These are phyloP conservation scores for Chlamydomonas eustigma DNA, from an alignment of 139 green algal genomes.

Conservation along the genomic window DNA sequence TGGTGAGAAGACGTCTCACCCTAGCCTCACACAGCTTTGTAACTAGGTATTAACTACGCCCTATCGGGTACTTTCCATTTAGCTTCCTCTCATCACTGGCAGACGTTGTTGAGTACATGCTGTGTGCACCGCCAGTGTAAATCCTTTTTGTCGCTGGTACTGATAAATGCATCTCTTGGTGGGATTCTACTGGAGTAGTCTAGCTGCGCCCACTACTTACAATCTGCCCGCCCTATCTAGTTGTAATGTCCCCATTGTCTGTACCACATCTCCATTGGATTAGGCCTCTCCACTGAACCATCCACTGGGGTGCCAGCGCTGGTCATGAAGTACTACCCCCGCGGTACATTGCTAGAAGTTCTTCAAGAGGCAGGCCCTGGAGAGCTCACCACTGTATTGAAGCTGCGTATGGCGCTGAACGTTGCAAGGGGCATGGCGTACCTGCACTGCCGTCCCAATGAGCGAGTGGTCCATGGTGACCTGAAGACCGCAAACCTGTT, in stretches of 20 bases:
- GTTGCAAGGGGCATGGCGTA: constrained; percentile 80
- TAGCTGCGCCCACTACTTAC: background rate
- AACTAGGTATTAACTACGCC: background rate
- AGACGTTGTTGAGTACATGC: background rate
- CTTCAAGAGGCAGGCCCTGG: background rate
- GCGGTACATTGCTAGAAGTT: background rate
- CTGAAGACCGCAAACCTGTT: background rate
- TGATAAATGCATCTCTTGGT: background rate
- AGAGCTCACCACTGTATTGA: background rate
- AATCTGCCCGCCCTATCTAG: too few species aligned
- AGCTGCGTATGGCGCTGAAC: constrained; percentile 77
- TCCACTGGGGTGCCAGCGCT: too few species aligned
- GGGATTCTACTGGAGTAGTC: background rate
- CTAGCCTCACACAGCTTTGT: too few species aligned
- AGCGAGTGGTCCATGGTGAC: background rate
- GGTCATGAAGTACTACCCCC: background rate
- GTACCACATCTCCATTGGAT: too few species aligned
- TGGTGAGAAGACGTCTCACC: too few species aligned
- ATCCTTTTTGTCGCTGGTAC: background rate
- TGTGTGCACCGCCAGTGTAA: too few species aligned
- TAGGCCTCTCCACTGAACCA: too few species aligned
- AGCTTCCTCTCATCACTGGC: too few species aligned
- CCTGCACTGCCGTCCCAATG: constrained; percentile 60
- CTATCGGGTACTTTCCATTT: background rate
- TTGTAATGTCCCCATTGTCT: too few species aligned